These are phyloP conservation scores for Pyrenochaeta sp. DNA, from an alignment of 2,329 filamentous ascomycete genomes.

Conservation along the genomic window DNA sequence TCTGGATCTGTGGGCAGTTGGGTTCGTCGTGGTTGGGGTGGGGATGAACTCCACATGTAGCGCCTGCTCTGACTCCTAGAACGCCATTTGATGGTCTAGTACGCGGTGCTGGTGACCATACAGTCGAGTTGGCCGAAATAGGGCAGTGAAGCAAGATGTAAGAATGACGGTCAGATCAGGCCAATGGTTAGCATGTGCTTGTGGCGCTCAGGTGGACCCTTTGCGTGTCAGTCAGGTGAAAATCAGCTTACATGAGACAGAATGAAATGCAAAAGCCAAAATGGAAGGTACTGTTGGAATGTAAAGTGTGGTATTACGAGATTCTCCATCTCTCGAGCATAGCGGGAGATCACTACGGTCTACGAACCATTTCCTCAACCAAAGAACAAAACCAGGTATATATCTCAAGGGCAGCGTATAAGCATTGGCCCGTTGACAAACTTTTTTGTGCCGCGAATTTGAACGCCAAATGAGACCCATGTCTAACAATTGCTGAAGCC, in stretches of 20 bases:
- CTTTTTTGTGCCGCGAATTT: constrained; percentile 32
- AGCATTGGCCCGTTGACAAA: constrained; percentile 22
- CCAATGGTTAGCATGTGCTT: not conserved
- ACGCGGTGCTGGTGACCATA: too few species aligned
- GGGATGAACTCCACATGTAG: not conserved
- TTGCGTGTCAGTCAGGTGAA: not conserved
- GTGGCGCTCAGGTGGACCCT: too few species aligned
- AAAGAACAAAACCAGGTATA: constrained; percentile 4
- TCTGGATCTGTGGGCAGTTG: not conserved
- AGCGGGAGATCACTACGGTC: constrained; percentile 10
- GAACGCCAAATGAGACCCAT: constrained; percentile 31
- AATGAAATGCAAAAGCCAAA: not conserved
- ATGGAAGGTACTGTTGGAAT: constrained; percentile 1
- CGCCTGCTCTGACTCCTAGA: too few species aligned
- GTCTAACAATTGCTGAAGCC: constrained; percentile 28
- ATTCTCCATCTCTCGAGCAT: constrained; percentile 2
- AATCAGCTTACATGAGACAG: not conserved
- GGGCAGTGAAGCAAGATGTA: too few species aligned
- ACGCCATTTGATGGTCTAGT: too few species aligned
- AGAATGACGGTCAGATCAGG: not conserved
- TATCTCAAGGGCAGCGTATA: constrained; percentile 16
- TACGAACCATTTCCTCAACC: constrained; percentile 15
- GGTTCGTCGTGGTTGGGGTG: not conserved
- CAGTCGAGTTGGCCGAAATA: too few species aligned
- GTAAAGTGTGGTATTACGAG: constrained; percentile 28